Conservation (phyloP, 2,329 filamentous ascomycete genomes). For the Dothistroma pini region DNA sequence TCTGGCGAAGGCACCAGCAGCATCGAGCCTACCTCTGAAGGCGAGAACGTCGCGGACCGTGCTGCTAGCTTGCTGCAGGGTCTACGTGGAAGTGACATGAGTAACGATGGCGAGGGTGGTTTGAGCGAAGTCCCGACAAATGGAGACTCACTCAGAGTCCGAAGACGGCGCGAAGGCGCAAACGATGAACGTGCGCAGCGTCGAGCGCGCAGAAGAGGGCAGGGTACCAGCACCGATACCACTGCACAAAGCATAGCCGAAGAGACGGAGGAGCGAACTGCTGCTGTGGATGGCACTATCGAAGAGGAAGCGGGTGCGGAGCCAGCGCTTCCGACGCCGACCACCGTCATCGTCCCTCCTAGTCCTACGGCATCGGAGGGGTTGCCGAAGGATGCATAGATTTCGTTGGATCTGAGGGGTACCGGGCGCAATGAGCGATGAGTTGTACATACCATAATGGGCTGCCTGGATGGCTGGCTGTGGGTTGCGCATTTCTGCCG, state of each 20-base stretch:
- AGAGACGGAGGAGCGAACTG: slow-evolving; percentile 8
- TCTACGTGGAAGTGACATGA: slow-evolving; percentile 64
- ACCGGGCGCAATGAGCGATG: background rate
- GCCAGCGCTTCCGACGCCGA: slow-evolving; percentile 17
- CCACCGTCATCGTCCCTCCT: slow-evolving; percentile 31
- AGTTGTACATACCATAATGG: background rate
- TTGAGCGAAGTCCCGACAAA: slow-evolving; percentile 30
- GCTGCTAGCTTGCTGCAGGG: slow-evolving; percentile 81
- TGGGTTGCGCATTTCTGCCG: background rate
- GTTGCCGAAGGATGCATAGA: background rate
- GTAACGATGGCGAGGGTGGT: slow-evolving; percentile 54
- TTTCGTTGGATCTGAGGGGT: background rate
- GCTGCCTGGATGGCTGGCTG: background rate
- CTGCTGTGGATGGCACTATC: background rate
- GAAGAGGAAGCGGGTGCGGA: slow-evolving; percentile 2
- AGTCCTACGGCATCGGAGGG: slow-evolving; percentile 24
- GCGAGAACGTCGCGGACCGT: slow-evolving; percentile 76
- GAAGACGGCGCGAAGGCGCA: slow-evolving; percentile 68
- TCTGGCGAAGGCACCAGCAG: slow-evolving; percentile 16
- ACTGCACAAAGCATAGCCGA: slow-evolving; percentile 30
- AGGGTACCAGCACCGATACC: slow-evolving; percentile 31
- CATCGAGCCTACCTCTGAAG: slow-evolving; percentile 40
- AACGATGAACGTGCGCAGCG: slow-evolving; percentile 71
- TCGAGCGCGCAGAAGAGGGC: slow-evolving; percentile 51
- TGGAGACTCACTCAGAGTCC: slow-evolving; percentile 47